phyloP scores from a whole-genome alignment of 1,284 basidiomycete species.

The Tausonia pullulans region DNA sequence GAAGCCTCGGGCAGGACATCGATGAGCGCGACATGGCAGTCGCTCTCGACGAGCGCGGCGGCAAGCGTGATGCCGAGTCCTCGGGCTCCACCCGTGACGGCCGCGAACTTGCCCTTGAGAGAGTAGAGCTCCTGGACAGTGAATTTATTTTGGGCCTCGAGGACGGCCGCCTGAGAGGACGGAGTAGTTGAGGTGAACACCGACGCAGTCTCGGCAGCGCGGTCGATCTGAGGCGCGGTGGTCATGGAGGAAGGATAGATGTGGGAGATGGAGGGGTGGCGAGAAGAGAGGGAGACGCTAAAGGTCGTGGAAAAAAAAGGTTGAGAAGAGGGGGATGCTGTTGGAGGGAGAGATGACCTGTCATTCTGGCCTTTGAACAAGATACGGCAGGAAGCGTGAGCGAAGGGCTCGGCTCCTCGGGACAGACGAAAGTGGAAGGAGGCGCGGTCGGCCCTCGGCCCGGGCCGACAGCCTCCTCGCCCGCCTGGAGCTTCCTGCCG shows the following conservation, averaged over 20 bases:
- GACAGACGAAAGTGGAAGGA: too few relatives aligned
- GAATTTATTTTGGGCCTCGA: too few relatives aligned
- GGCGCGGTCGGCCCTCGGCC: too few relatives aligned
- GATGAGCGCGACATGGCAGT: background rate
- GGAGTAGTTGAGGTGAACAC: background rate
- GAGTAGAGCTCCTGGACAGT: background rate
- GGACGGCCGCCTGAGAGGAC: too few relatives aligned
- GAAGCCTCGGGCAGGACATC: background rate
- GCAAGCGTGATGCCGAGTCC: background rate
- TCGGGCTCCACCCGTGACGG: background rate
- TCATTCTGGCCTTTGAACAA: too few relatives aligned
- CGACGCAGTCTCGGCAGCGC: background rate
- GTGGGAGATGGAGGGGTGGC: background rate
- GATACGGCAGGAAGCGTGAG: too few relatives aligned
- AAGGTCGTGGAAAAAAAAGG: too few relatives aligned
- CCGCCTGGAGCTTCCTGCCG: too few relatives aligned
- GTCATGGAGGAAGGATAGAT: background rate
- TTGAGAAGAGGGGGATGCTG: too few relatives aligned
- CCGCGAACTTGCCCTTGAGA: background rate
- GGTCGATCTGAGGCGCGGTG: slow-evolving; percentile 48
- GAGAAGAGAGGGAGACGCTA: background rate
- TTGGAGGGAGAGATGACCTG: too few relatives aligned
- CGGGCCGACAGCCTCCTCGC: too few relatives aligned
- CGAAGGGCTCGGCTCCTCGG: too few relatives aligned
- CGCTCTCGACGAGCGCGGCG: background rate